phyloP scores from a whole-genome alignment of 371 early-diverging fungal species.

The Mucor racemosus region DNA sequence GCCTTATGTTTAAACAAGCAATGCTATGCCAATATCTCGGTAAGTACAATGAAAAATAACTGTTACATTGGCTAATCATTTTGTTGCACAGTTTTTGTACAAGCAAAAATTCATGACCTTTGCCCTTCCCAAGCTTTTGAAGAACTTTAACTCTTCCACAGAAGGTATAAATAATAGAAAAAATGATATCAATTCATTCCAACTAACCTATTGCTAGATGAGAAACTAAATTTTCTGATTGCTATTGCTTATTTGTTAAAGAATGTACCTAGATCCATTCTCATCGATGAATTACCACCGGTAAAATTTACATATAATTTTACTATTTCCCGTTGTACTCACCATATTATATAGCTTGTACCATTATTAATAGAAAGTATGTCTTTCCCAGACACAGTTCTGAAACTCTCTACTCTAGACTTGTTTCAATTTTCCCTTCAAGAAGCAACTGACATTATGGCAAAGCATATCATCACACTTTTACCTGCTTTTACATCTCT shows the following conservation, averaged over 20 bases:
- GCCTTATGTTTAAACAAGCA: conserved; percentile 68
- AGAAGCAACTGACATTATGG: conserved; percentile 64
- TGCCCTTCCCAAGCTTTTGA: conserved; percentile 70
- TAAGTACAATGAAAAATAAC: conserved; percentile 30
- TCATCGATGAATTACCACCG: conserved; percentile 73
- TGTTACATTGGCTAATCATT: neutral
- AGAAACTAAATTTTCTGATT: conserved; percentile 70
- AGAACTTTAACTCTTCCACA: conserved; percentile 56
- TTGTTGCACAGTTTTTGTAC: conserved; percentile 65
- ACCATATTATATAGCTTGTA: conserved; percentile 55
- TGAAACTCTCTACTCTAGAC: conserved; percentile 76
- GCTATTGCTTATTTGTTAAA: conserved; percentile 81
- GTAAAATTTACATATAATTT: conserved; percentile 41
- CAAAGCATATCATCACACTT: conserved; percentile 54
- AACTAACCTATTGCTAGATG: conserved; percentile 27
- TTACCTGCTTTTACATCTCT: conserved; percentile 53
- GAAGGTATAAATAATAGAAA: neutral
- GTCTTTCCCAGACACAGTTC: conserved; percentile 58
- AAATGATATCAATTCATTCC: neutral
- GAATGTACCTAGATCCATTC: conserved; percentile 80
- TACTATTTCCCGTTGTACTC: neutral
- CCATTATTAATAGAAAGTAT: conserved; percentile 76
- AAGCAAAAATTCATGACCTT: conserved; percentile 82
- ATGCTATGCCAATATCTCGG: conserved; percentile 69
- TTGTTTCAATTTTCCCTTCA: conserved; percentile 69